Percentiles rank a stretch among this genome's conserved stretches.
These are phyloP conservation scores for Trypethelium eluteriae DNA, from an alignment of 495 filamentous ascomycete genomes.

Conservation along the genomic window DNA sequence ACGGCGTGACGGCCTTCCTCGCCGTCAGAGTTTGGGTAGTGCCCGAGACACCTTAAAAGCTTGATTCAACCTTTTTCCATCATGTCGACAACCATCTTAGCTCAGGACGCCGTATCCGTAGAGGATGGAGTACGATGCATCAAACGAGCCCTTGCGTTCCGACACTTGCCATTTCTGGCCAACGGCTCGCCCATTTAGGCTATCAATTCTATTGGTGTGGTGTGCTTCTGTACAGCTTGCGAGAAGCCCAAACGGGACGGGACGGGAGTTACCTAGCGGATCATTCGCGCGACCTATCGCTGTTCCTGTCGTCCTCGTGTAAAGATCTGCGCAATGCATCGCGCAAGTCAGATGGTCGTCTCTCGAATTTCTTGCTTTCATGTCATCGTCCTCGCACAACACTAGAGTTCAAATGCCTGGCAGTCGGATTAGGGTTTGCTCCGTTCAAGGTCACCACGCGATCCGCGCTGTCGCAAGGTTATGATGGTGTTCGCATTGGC, in stretches of 20 bases:
- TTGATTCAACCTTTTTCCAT: background rate
- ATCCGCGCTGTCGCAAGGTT: too few relatives aligned
- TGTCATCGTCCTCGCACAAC: too few relatives aligned
- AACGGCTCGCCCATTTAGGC: background rate
- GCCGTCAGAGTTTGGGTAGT: background rate
- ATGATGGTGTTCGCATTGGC: too few relatives aligned
- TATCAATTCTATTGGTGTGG: background rate
- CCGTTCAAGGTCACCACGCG: too few relatives aligned
- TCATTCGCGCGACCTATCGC: background rate
- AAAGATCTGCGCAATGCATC: background rate
- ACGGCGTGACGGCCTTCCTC: background rate
- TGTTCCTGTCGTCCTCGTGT: background rate
- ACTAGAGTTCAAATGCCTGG: too few relatives aligned
- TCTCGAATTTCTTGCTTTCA: background rate
- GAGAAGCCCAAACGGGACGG: background rate
- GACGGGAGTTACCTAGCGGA: background rate
- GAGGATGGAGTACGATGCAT: background rate
- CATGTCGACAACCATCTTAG: background rate
- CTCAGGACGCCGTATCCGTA: background rate
- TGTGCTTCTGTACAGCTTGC: background rate
- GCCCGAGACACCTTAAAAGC: background rate
- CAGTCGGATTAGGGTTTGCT: too few relatives aligned
- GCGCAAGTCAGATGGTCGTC: background rate
- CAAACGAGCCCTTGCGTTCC: background rate
- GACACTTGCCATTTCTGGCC: background rate